phyloP scores from a whole-genome alignment of 106 monocot species.

The Dendrobium chrysotoxum region DNA sequence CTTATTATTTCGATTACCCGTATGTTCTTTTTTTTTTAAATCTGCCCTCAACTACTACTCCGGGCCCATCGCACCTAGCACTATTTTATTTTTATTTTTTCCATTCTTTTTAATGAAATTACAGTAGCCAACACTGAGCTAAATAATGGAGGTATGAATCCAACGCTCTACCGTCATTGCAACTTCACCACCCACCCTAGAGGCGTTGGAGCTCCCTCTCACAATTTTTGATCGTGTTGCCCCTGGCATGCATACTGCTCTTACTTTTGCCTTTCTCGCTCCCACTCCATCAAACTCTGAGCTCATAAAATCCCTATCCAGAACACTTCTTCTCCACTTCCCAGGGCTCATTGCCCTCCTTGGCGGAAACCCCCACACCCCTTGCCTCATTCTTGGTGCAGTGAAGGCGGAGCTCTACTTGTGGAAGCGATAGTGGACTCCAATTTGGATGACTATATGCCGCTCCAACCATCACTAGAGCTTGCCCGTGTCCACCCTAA shows the following conservation, averaged over 20 bases:
- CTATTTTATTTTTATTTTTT: no score
- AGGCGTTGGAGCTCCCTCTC: slow-evolving; percentile 18
- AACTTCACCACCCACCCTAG: not conserved
- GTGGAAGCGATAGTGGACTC: no score
- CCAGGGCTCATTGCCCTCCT: slow-evolving; percentile 18
- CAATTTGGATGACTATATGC: no score
- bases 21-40: no score
- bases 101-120: no score
- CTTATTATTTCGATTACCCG: no score
- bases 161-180: slow-evolving; percentile 18
- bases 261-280: slow-evolving; percentile 33
- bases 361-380: not conserved
- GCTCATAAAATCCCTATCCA: slow-evolving; percentile 19
- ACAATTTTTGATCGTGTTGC: slow-evolving; percentile 41
- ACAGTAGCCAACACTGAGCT: no score
- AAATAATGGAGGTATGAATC: slow-evolving; percentile 29
- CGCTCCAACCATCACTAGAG: no score
- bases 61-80: no score
- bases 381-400: slow-evolving; percentile 14
- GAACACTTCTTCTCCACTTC: slow-evolving; percentile 23
- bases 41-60: no score
- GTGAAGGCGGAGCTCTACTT: no score
- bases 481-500: no score
- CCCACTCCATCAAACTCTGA: slow-evolving; percentile 25
- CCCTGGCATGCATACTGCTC: slow-evolving; percentile 15